Evolutionary conservation across 176 grass and related monocot species (phyloP).

Genomic region (Carex myosuroides): DNA sequence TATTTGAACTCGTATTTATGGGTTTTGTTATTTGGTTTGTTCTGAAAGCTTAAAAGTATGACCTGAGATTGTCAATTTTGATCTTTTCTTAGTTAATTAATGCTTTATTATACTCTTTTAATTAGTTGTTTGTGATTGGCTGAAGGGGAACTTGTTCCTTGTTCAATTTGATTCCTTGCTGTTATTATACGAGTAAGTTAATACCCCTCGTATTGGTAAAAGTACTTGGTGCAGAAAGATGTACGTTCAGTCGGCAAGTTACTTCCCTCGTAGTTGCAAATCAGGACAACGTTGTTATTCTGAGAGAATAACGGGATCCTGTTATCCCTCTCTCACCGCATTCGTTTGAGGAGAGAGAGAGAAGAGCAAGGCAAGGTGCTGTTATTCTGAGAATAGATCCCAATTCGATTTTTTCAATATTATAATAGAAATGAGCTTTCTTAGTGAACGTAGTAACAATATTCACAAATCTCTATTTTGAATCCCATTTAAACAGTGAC

Average conservation of each 20-base stretch:
- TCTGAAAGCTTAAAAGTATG: constrained; percentile 2
- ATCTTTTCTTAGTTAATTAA: constrained; percentile 11
- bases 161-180: neutral
- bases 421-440: too few relatives aligned
- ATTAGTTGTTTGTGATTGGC: neutral
- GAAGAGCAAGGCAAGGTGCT: too few relatives aligned
- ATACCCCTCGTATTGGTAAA: too few relatives aligned
- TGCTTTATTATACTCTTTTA: neutral
- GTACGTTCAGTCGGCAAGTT: neutral
- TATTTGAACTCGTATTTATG: constrained; percentile 5
- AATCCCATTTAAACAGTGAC: neutral
- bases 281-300: too few relatives aligned
- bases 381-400: too few relatives aligned
- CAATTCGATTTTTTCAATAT: too few relatives aligned
- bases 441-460: neutral
- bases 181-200: neutral
- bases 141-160: neutral
- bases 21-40: neutral
- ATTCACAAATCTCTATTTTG: neutral
- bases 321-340: too few relatives aligned
- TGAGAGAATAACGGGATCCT: too few relatives aligned
- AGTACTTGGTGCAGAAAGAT: neutral
- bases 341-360: too few relatives aligned
- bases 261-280: too few relatives aligned
- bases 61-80: constrained; percentile 10